phyloP scores from a whole-genome alignment of 2,329 filamentous ascomycete species.

The Verticillium nonalfalfae region DNA sequence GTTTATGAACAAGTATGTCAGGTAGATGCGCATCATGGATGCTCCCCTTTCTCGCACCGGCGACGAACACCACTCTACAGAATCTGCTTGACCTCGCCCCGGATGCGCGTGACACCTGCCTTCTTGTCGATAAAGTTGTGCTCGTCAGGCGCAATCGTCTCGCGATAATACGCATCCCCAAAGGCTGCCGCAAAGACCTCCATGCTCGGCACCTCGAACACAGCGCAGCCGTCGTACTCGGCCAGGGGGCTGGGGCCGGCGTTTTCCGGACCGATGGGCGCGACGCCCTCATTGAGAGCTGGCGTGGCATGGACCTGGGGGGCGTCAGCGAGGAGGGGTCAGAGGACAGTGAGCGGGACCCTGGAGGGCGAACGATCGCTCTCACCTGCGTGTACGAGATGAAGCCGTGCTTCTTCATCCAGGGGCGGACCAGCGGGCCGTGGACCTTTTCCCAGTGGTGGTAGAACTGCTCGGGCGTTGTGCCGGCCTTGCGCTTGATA shows the following conservation, averaged over 20 bases:
- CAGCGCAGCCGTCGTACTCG: slow-evolving; percentile 22
- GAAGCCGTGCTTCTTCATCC: slow-evolving; percentile 25
- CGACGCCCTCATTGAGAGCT: slow-evolving; percentile 14
- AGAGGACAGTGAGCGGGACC: neutral
- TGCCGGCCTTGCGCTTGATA: slow-evolving; percentile 19
- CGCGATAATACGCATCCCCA: slow-evolving; percentile 21
- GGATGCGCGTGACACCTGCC: slow-evolving; percentile 14
- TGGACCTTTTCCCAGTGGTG: slow-evolving; percentile 25
- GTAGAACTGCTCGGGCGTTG: slow-evolving; percentile 23
- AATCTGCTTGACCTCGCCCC: slow-evolving; percentile 14
- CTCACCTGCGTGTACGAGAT: slow-evolving; percentile 22
- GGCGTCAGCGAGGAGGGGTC: neutral
- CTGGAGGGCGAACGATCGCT: neutral
- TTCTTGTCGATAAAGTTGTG: slow-evolving; percentile 21
- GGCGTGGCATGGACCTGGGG: slow-evolving; percentile 17
- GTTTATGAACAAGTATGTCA: slow-evolving; percentile 75
- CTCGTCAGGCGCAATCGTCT: slow-evolving; percentile 22
- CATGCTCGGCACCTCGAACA: slow-evolving; percentile 20
- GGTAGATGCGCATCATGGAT: slow-evolving; percentile 26
- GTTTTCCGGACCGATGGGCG: slow-evolving; percentile 12
- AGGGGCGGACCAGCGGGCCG: slow-evolving; percentile 23
- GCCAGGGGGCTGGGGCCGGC: slow-evolving; percentile 8
- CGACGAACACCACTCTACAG: neutral
- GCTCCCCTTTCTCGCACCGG: neutral
- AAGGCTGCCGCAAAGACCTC: slow-evolving; percentile 19